A percentile compares a stretch with the other conserved stretches of the same genome.
Evolutionary conservation across 495 filamentous ascomycete genomes (phyloP).

Genomic region (Xylaria telfairii): DNA sequence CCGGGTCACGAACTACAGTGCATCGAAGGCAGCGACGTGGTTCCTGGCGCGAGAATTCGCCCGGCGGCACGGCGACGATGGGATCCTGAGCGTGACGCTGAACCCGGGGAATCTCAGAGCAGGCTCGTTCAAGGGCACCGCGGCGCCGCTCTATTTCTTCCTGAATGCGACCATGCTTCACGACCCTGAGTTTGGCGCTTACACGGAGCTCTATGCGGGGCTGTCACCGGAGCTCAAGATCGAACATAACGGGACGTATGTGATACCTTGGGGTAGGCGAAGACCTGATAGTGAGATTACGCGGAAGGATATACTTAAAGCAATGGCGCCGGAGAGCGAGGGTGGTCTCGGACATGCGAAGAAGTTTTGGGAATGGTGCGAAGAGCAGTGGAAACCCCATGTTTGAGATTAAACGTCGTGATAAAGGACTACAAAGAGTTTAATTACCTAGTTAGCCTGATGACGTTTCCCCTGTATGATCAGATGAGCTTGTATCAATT

Average conservation of each 20-base stretch:
- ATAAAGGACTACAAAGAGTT: background rate
- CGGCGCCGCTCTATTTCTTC: slow-evolving; percentile 26
- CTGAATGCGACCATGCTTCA: slow-evolving; percentile 27
- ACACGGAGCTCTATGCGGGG: slow-evolving; percentile 49
- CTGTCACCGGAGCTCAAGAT: slow-evolving; percentile 47
- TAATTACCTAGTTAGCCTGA: background rate
- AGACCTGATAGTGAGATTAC: slow-evolving; percentile 10
- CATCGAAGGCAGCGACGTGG: slow-evolving; percentile 34
- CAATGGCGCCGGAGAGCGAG: slow-evolving; percentile 39
- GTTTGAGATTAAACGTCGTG: background rate
- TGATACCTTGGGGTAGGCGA: slow-evolving; percentile 48
- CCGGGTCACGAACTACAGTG: slow-evolving; percentile 24
- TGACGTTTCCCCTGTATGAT: background rate
- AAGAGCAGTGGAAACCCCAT: slow-evolving; percentile 35
- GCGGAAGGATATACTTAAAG: slow-evolving; percentile 43
- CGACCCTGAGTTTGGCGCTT: slow-evolving; percentile 43
- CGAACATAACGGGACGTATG: slow-evolving; percentile 37
- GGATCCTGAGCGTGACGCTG: slow-evolving; percentile 36
- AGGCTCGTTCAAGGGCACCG: slow-evolving; percentile 32
- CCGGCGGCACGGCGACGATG: slow-evolving; percentile 19
- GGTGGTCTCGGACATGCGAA: slow-evolving; percentile 31
- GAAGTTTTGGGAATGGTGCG: slow-evolving; percentile 46
- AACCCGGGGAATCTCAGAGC: slow-evolving; percentile 52
- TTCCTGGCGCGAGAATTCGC: slow-evolving; percentile 30
- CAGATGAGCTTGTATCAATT: background rate